Conservation (phyloP, 1,139 yeast genomes). For the Kodamaea alishanica region DNA sequence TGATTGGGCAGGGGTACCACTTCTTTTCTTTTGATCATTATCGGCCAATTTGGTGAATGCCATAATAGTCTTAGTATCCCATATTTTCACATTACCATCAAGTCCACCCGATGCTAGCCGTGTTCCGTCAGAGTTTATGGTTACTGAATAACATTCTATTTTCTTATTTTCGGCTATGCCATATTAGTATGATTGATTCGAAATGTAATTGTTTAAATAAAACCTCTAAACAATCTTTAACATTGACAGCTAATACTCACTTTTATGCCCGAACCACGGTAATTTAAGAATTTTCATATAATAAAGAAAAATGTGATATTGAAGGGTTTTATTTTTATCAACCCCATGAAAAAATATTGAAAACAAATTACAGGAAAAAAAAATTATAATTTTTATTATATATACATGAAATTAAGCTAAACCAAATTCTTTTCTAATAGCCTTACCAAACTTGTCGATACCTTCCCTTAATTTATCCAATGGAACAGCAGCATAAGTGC, state of each 20-base stretch:
- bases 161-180: conserved; percentile 67
- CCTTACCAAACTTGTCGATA: conserved; percentile 61
- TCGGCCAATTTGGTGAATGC: conserved; percentile 22
- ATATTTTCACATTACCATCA: conserved; percentile 88
- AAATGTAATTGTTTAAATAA: neutral
- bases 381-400: neutral
- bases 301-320: neutral
- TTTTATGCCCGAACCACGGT: conserved; percentile 78
- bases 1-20: neutral
- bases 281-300: conserved; percentile 72
- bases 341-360: too few species aligned
- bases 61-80: conserved; percentile 68
- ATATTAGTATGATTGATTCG: conserved; percentile 6
- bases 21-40: conserved; percentile 5
- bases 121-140: conserved; percentile 75
- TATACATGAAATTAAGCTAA: conserved; percentile 8
- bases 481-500: conserved; percentile 85
- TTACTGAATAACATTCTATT: conserved; percentile 82
- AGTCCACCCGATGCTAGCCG: conserved; percentile 92
- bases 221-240: conserved; percentile 1
- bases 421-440: conserved; percentile 45
- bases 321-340: neutral
- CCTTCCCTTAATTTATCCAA: conserved; percentile 58
- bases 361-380: neutral
- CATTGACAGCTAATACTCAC: conserved; percentile 30